These are phyloP conservation scores for Jamesozyma jinghongensis DNA, from an alignment of 805 yeast genomes.

Conservation along the genomic window DNA sequence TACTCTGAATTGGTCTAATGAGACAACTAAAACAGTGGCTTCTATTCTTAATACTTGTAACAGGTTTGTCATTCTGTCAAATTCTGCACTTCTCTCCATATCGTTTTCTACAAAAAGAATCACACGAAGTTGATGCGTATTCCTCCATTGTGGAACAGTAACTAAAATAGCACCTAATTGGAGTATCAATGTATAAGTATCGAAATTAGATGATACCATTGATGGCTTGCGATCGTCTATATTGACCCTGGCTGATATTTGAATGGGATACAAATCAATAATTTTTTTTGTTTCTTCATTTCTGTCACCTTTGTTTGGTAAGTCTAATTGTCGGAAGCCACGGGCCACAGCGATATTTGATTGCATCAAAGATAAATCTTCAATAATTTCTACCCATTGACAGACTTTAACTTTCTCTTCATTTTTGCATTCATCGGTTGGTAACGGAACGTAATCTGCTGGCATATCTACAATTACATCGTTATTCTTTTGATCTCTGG, in stretches of 20 bases:
- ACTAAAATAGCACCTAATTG: slow-evolving; percentile 89
- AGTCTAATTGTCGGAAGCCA: slow-evolving; percentile 58
- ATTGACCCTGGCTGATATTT: slow-evolving; percentile 75
- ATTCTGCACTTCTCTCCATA: slow-evolving; percentile 64
- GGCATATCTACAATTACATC: slow-evolving; percentile 7
- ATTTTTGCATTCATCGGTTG: slow-evolving; percentile 70
- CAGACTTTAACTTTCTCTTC: slow-evolving; percentile 60
- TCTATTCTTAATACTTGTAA: slow-evolving; percentile 73
- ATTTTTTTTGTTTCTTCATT: slow-evolving; percentile 33
- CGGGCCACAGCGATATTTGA: slow-evolving; percentile 91
- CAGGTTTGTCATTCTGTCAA: slow-evolving; percentile 48
- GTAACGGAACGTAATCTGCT: slow-evolving; percentile 32
- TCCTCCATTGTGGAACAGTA: slow-evolving; percentile 91
- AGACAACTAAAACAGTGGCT: slow-evolving; percentile 68
- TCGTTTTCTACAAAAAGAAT: slow-evolving; percentile 81
- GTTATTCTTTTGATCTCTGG: background rate
- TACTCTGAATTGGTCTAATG: slow-evolving; percentile 47
- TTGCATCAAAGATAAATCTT: slow-evolving; percentile 79
- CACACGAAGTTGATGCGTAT: slow-evolving; percentile 63
- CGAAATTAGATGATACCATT: slow-evolving; percentile 79
- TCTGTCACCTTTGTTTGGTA: slow-evolving; percentile 42
- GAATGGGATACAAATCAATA: slow-evolving; percentile 92
- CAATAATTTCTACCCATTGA: slow-evolving; percentile 89
- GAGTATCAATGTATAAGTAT: slow-evolving; percentile 86
- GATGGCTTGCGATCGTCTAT: slow-evolving; percentile 25